Base-by-base conservation (phyloP, 768 basidiomycete species). In the Suillus paluster region DNA sequence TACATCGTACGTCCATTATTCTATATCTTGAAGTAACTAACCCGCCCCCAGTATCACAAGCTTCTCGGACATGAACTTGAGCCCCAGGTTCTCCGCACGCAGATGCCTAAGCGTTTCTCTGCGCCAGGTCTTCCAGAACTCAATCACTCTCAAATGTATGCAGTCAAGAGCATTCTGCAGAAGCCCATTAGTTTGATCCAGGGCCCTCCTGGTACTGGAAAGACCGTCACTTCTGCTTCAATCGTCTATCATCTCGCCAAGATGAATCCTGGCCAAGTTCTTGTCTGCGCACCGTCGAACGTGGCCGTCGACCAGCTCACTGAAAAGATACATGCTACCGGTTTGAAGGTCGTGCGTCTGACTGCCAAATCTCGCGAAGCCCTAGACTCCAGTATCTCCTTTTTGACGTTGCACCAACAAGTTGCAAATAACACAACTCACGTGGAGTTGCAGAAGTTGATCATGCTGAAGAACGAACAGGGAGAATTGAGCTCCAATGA, bases 141-240 rank as follows among this genome's bases (percentile, higher is more conserved):
- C 71, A 99, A 99, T 71, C 97, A 98, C 72, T 99, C 97, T 23
- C 97, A 99, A 75, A 98, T 99, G 94, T 97, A 94, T 77, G 97
- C 97, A 3, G 97, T 99, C 72, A 99, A 99, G 82, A 96, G 94
- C 68, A 97, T 99, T 8, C 81, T 99, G 14, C 97, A 99, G 76
- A 99, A 99, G 77, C 97, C 97, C 23, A 84, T 99, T 63, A 95
- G 94, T 70, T 83, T 99, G 65, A 99, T 99, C 68, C 97, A 99
- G 77, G 97, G 97, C 15, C 97, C 97, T 39, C 97, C 97, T 21
- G 97, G 97, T 38, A 99, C 97, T 1, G 96, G 97, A 48, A 99
- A 99, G 79, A 99, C 97, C 1, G 97, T 99, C 58, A 99, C 97
- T 0, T 99, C 97, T 10, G 97, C 97, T 11, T 99, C 97, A 4